phyloP scores from a whole-genome alignment of 352 stramenopile genomes.

The Stramenopiles sp. region DNA sequence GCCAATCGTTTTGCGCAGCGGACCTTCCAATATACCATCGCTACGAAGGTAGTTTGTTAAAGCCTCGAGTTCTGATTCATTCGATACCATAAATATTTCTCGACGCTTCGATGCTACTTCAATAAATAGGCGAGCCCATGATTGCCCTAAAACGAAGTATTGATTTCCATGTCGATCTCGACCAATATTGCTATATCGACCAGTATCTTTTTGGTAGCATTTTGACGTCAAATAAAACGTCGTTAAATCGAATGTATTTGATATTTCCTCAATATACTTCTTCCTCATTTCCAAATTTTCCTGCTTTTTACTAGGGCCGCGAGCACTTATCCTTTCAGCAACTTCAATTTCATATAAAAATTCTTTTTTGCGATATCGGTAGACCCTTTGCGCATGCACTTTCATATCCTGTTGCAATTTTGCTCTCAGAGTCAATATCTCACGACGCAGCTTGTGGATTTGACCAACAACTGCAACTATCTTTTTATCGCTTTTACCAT shows the following conservation, averaged over 20 bases:
- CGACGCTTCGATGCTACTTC: background rate
- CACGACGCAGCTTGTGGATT: too few species aligned
- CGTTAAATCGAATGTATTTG: background rate
- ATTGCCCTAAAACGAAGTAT: background rate
- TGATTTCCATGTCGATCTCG: background rate
- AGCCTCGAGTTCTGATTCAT: background rate
- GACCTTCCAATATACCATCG: background rate
- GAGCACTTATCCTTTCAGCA: too few species aligned
- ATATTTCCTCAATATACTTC: background rate
- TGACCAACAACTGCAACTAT: too few species aligned
- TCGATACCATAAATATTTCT: background rate
- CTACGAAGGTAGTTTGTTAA: background rate
- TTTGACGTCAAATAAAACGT: background rate
- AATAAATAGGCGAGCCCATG: background rate
- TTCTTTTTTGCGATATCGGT: too few species aligned
- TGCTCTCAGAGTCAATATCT: too few species aligned
- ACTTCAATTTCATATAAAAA: too few species aligned
- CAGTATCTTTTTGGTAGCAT: background rate
- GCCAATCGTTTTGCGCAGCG: background rate
- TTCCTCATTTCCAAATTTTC: too few species aligned
- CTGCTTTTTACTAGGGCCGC: too few species aligned
- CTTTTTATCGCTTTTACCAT: too few species aligned
- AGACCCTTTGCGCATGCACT: too few species aligned
- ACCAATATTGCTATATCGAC: background rate
- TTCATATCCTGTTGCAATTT: too few species aligned